phyloP scores from a whole-genome alignment of 306 rosid genomes.

The Amphicarpaea edgeworthii region DNA sequence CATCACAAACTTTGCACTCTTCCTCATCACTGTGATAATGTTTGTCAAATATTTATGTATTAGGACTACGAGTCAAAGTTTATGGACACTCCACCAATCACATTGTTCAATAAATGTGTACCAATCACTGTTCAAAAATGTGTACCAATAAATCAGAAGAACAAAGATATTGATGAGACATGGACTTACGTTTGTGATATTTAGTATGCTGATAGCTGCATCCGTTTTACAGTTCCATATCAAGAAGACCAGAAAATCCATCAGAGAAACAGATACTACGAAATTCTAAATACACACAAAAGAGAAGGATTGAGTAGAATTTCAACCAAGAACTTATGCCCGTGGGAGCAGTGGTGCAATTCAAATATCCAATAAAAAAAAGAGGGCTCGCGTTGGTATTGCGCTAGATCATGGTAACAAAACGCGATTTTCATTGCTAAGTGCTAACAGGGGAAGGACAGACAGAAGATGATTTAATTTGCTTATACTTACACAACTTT shows the following conservation, averaged over 20 bases:
- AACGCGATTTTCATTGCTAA: constrained; percentile 2
- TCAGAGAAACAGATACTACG: constrained; percentile 43
- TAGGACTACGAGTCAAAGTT: background rate
- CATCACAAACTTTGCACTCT: background rate
- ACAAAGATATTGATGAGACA: constrained; percentile 42
- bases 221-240: constrained; percentile 61
- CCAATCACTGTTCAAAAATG: constrained; percentile 25
- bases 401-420: constrained; percentile 24
- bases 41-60: background rate
- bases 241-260: constrained; percentile 48
- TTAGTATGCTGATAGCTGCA: constrained; percentile 99
- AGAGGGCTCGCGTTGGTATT: background rate
- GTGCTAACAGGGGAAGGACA: constrained; percentile 16
- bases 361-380: constrained; percentile 20
- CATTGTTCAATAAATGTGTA: constrained; percentile 7
- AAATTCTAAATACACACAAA: constrained; percentile 24
- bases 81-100: constrained; percentile 15
- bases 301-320: background rate
- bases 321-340: constrained; percentile 9
- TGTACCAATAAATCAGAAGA: constrained; percentile 21
- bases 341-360: background rate
- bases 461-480: background rate
- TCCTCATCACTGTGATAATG: background rate
- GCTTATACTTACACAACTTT: constrained; percentile 90
- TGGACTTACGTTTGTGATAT: constrained; percentile 96